A percentile compares a stretch with the other conserved stretches of the same genome.
Evolutionary conservation across 73 alveolate species (phyloP).

Genomic region (Paramecium pentaurelia): DNA sequence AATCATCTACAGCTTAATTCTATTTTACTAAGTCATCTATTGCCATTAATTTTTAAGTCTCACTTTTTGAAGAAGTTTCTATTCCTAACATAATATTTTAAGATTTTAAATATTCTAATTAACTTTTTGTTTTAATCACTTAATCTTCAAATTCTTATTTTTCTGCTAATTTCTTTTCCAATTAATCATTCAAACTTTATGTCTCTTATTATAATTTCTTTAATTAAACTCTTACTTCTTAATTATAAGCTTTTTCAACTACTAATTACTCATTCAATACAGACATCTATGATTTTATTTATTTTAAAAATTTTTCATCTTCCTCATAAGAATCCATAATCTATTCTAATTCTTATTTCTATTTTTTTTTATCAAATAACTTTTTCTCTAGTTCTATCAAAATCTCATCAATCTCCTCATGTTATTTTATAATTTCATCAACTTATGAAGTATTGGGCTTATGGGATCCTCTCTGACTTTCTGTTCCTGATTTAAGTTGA

Average conservation of each 20-base stretch:
- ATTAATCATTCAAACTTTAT: not conserved
- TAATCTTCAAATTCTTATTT: not conserved
- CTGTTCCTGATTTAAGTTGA: not conserved
- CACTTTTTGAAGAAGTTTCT: not conserved
- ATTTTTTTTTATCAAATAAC: not conserved
- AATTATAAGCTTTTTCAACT: not conserved
- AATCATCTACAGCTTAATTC: not conserved
- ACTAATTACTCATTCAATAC: not conserved
- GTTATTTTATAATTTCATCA: not conserved
- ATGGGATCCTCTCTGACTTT: not conserved
- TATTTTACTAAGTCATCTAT: not conserved
- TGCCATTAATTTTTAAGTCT: not conserved
- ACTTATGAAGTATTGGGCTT: not conserved
- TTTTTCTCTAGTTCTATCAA: not conserved
- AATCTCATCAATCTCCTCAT: not conserved
- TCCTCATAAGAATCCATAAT: not conserved
- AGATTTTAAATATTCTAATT: not conserved
- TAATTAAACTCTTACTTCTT: not conserved
- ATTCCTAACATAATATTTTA: not conserved
- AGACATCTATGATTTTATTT: not conserved
- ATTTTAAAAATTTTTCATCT: not conserved
- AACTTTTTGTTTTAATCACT: not conserved
- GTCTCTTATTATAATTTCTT: not conserved
- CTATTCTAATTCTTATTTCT: not conserved
- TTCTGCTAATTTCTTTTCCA: not conserved